Percentiles rank a stretch among this genome's conserved stretches.
Conservation (phyloP, 306 rosid species). For the Clitoria ternatea region DNA sequence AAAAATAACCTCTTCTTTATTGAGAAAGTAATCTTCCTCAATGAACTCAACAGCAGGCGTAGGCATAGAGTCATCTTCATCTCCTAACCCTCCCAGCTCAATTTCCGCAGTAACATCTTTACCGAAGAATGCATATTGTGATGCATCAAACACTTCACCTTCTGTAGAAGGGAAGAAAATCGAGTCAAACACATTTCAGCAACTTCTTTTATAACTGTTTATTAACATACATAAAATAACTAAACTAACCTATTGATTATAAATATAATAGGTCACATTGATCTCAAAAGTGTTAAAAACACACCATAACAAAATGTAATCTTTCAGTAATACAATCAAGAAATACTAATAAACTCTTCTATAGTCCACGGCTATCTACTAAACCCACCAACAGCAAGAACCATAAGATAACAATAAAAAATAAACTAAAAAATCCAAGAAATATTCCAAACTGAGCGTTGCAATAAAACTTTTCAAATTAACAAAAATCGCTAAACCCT, state of each 20-base stretch:
- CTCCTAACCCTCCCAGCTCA: constrained; percentile 90
- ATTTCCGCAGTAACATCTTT: constrained; percentile 69
- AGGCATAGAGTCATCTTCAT: constrained; percentile 38
- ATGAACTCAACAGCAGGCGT: constrained; percentile 46
- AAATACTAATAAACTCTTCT: background rate
- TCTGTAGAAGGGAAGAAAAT: constrained; percentile 34
- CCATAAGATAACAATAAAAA: background rate
- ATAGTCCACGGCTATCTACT: background rate
- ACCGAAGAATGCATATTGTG: constrained; percentile 92
- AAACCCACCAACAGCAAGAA: constrained; percentile 1
- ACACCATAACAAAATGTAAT: background rate
- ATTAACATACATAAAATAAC: background rate
- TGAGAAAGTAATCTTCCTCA: constrained; percentile 64
- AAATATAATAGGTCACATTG: background rate
- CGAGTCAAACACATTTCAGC: background rate
- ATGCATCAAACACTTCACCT: constrained; percentile 72
- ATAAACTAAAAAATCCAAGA: background rate
- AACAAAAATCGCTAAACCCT: background rate
- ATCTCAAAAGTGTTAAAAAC: background rate
- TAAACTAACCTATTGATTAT: background rate
- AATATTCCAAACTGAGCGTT: background rate
- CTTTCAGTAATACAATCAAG: background rate
- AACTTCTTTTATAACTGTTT: background rate
- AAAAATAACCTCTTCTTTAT: constrained; percentile 59
- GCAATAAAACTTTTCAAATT: background rate